These are phyloP conservation scores for Meyerozyma elateridarum DNA, from an alignment of 1,139 yeast species.

Conservation along the genomic window DNA sequence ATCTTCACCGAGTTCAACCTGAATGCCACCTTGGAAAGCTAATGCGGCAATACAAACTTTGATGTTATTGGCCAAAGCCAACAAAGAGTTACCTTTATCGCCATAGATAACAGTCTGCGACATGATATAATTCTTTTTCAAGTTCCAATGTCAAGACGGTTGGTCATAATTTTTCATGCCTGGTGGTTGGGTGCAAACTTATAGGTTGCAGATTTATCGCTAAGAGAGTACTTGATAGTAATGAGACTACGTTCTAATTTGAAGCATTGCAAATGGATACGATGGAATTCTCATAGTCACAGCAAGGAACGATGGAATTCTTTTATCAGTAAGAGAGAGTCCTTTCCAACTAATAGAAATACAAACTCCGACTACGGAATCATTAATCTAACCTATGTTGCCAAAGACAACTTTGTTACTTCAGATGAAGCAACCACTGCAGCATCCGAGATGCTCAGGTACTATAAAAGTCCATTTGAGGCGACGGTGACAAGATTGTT, in stretches of 20 bases:
- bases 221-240: too few species aligned
- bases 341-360: too few species aligned
- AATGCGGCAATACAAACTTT: constrained; percentile 55
- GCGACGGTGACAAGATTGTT: constrained; percentile 67
- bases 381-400: constrained; percentile 29
- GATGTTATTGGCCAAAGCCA: constrained; percentile 50
- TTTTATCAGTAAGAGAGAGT: too few species aligned
- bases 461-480: constrained; percentile 71
- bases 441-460: constrained; percentile 56
- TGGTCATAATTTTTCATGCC: neutral
- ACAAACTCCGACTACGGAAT: too few species aligned
- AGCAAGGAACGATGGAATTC: too few species aligned
- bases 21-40: constrained; percentile 27
- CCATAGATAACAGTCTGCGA: constrained; percentile 6
- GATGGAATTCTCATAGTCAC: too few species aligned
- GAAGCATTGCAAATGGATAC: too few species aligned
- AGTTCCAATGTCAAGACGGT: neutral
- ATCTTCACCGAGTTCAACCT: constrained; percentile 24
- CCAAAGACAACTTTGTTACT: constrained; percentile 81
- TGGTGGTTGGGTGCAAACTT: neutral
- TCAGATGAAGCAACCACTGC: constrained; percentile 66
- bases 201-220: too few species aligned
- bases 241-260: too few species aligned
- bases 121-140: neutral
- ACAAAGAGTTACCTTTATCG: constrained; percentile 15